Percentiles rank a stretch among this genome's conserved stretches.
Conservation (phyloP, 257 asterid species). For the Cordia subcordata region DNA sequence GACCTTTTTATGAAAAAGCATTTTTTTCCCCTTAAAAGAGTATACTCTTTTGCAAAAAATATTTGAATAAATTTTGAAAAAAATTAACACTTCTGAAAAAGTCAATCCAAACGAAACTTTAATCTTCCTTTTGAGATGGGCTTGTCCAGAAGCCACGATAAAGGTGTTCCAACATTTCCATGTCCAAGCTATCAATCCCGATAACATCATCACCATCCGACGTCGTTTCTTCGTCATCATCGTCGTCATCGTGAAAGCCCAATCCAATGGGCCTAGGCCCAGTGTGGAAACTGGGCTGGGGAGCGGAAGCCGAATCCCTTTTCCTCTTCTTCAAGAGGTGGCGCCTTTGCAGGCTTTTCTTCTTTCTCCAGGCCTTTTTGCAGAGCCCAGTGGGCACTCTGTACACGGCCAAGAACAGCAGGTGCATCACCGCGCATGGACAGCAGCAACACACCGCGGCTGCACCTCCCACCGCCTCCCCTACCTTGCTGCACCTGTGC, state of each 20-base stretch:
- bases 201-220: constrained; percentile 14
- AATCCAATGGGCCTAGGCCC: not conserved
- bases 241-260: constrained; percentile 11
- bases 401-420: constrained; percentile 56
- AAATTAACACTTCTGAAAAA: too few species aligned
- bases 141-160: constrained; percentile 86
- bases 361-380: constrained; percentile 46
- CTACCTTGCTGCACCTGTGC: not conserved
- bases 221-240: constrained; percentile 22
- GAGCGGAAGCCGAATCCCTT: constrained; percentile 6
- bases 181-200: constrained; percentile 32
- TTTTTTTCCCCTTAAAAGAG: too few species aligned
- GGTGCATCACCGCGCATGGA: constrained; percentile 55
- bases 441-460: constrained; percentile 88
- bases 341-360: constrained; percentile 29
- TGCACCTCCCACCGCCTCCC: not conserved
- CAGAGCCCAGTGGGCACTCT: constrained; percentile 72
- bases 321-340: constrained; percentile 33
- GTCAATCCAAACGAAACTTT: too few species aligned
- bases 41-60: too few species aligned
- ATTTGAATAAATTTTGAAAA: too few species aligned
- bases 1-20: too few species aligned
- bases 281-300: not conserved
- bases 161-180: constrained; percentile 70
- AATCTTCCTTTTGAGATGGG: constrained; percentile 45